These are phyloP conservation scores for Beauveria rudraprayagi DNA, from an alignment of 2,329 filamentous ascomycete genomes.

Conservation along the genomic window DNA sequence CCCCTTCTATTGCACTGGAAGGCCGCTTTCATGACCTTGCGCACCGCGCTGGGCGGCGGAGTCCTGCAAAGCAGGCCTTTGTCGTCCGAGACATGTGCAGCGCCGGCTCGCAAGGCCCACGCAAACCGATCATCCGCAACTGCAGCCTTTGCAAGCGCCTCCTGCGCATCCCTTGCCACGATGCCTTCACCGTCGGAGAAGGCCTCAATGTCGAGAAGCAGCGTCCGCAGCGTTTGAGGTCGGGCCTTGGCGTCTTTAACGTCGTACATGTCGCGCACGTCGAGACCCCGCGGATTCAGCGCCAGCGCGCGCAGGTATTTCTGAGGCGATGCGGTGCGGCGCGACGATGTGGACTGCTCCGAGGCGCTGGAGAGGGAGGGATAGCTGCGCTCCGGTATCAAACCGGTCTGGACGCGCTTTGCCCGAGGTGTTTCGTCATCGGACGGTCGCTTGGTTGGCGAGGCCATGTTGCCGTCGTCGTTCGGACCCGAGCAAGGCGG, in stretches of 20 bases:
- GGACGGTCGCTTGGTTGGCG: neutral
- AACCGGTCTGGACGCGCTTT: neutral
- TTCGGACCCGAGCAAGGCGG: neutral
- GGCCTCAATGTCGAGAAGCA: neutral
- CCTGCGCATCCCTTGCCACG: neutral
- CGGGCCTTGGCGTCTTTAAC: neutral
- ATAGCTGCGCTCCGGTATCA: neutral
- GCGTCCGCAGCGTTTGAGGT: neutral
- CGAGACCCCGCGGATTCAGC: neutral
- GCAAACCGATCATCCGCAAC: neutral
- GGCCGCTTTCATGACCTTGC: neutral
- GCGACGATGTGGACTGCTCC: neutral
- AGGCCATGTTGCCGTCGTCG: neutral
- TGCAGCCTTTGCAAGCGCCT: neutral
- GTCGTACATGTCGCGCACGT: neutral
- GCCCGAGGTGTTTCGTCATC: neutral
- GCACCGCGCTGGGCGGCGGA: neutral
- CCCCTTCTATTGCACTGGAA: neutral
- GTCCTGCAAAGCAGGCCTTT: neutral
- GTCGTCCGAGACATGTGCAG: neutral
- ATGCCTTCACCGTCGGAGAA: neutral
- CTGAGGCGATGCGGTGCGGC: neutral
- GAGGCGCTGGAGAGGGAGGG: neutral
- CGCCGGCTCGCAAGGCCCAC: neutral
- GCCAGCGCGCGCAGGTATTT: neutral